A percentile compares a stretch with the other conserved stretches of the same genome.
Conservation (phyloP, 768 basidiomycete species). For the Hysterangium stoloniferum region DNA sequence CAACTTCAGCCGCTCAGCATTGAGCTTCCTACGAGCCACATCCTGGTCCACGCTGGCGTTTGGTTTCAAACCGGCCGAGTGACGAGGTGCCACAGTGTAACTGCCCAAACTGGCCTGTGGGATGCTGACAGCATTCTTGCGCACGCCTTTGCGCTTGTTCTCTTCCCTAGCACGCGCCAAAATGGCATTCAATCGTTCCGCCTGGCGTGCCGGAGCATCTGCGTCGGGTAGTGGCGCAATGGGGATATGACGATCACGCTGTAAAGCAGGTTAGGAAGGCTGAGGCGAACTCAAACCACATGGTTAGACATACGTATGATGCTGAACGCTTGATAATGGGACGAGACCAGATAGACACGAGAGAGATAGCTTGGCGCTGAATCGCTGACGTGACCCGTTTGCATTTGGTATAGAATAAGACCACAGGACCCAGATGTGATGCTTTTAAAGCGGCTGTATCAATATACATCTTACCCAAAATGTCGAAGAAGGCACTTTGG, state of each 20-base stretch:
- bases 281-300: neutral
- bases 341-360: slow-evolving; percentile 81
- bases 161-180: slow-evolving; percentile 56
- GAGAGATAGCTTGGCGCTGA: slow-evolving; percentile 69
- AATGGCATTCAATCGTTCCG: slow-evolving; percentile 60
- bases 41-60: slow-evolving; percentile 65
- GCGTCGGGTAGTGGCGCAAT: slow-evolving; percentile 37
- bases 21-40: slow-evolving; percentile 63
- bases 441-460: slow-evolving; percentile 88
- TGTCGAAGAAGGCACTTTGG: slow-evolving; percentile 82
- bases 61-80: slow-evolving; percentile 42
- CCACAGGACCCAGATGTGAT: slow-evolving; percentile 78
- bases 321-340: slow-evolving; percentile 88
- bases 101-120: slow-evolving; percentile 68
- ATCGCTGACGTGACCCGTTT: slow-evolving; percentile 82
- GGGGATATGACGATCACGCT: slow-evolving; percentile 60
- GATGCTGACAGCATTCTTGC: slow-evolving; percentile 78
- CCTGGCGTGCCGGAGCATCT: slow-evolving; percentile 28
- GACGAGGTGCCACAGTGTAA: slow-evolving; percentile 72
- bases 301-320: slow-evolving; percentile 38
- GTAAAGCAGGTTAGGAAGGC: neutral
- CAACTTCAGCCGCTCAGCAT: slow-evolving; percentile 62
- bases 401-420: slow-evolving; percentile 95
- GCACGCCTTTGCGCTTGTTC: slow-evolving; percentile 55
- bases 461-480: slow-evolving; percentile 85